Base-by-base conservation (phyloP, 345 rosid species). In the Fremontodendron californicum region DNA sequence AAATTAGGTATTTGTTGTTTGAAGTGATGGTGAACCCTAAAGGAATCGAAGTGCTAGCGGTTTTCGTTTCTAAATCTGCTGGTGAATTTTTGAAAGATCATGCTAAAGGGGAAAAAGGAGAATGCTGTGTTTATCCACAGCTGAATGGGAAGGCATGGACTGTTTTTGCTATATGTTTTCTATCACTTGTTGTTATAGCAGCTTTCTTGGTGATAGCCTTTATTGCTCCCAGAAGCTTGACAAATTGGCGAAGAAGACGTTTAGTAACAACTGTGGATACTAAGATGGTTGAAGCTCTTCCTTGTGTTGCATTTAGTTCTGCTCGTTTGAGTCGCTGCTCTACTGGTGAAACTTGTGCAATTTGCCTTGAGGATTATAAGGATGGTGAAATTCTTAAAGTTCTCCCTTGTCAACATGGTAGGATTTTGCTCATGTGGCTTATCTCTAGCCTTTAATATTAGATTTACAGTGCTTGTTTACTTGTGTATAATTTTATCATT, bases 401-500 rank as follows among this genome's bases (percentile, higher is more conserved):
- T 75, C 94, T 91, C 2, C 96, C 94, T 48, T 89, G 94, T 84
- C 89, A 88, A 70, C 98, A 91, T 64, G 91, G 97, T 91, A 83
- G 3, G 81, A 31, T 74, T 60, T 77, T 25, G 37, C 13, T 76
- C 43, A 3, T 79, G 3, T 68, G 35, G 35, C 13, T 62, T 5
- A 33, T 73, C 0, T 72, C 31, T 48, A 31, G 35, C 42, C 19
- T 63, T 60, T 65, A 21, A 11, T 10, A 13, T 0, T 60, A 39
- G 42, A 70, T 75, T 62, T 77, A 27, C 54, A 52, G 25, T 54
- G 39, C 40, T 0, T 43, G 23, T 57, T 52, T 25, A 10, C 42
- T 63, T 33, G 33, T 27, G 33, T 21, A 15, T 23, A 54, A n/a
- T 54, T 54, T 54, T n/a, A 35, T 5, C 51, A 54, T 12, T 10